phyloP scores from a whole-genome alignment of 228 moss, liverwort and hornwort species.

The Sphagnum magellanicum region DNA sequence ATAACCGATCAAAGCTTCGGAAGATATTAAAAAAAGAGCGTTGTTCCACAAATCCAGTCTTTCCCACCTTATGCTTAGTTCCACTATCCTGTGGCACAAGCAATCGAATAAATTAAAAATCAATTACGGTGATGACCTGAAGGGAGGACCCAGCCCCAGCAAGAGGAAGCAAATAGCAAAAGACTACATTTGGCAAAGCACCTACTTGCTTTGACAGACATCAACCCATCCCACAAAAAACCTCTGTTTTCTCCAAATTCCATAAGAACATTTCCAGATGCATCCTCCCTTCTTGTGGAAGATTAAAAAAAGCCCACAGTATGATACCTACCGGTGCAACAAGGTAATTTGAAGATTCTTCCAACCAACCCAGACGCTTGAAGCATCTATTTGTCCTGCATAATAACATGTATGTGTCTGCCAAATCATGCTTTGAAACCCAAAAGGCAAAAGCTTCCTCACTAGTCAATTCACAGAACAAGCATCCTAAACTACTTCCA shows the following conservation, averaged over 20 bases:
- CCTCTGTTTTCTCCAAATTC: no score
- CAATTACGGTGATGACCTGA: no score
- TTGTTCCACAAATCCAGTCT: conserved; percentile 98
- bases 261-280: no score
- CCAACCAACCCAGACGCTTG: conserved; percentile 71
- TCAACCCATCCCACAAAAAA: no score
- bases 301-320: conserved; percentile 1
- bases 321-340: conserved; percentile 21
- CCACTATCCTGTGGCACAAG: conserved; percentile 6
- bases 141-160: no score
- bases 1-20: conserved; percentile 91
- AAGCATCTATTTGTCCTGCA: conserved; percentile 88
- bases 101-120: no score
- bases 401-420: conserved; percentile 12
- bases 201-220: no score
- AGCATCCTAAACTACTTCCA: background rate
- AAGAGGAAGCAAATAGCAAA: no score
- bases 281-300: conserved; percentile 21
- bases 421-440: conserved; percentile 1
- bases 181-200: no score
- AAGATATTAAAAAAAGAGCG: conserved; percentile 85
- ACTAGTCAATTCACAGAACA: background rate
- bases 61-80: conserved; percentile 84
- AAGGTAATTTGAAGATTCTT: conserved; percentile 63
- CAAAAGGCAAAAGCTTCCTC: background rate